phyloP scores from a whole-genome alignment of 2,329 filamentous ascomycete genomes.

The Eurotiales sp. region DNA sequence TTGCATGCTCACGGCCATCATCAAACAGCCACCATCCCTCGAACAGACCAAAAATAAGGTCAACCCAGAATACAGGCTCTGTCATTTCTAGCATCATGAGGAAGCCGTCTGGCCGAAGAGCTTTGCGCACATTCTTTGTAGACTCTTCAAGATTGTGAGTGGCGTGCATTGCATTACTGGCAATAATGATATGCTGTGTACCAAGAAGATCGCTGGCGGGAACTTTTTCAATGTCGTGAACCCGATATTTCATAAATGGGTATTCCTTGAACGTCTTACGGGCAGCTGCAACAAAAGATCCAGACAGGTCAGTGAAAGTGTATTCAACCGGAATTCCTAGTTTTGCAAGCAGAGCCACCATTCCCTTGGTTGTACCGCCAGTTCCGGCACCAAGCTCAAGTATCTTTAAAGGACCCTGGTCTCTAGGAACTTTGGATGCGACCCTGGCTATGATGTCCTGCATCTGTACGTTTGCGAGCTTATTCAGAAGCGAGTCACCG shows the following conservation, averaged over 20 bases:
- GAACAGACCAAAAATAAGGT: conserved; percentile 36
- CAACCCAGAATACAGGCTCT: conserved; percentile 26
- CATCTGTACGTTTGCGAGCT: conserved; percentile 27
- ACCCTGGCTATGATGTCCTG: conserved; percentile 6
- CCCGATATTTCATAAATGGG: conserved; percentile 28
- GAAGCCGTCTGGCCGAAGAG: conserved; percentile 42
- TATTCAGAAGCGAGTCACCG: conserved; percentile 19
- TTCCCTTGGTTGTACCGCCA: conserved; percentile 37
- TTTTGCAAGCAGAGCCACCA: conserved; percentile 29
- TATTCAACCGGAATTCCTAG: conserved; percentile 33
- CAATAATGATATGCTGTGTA: conserved; percentile 32
- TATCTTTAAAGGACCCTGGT: conserved; percentile 31
- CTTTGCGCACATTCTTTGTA: conserved; percentile 23
- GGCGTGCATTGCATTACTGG: conserved; percentile 34
- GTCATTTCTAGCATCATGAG: conserved; percentile 45
- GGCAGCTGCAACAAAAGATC: conserved; percentile 33
- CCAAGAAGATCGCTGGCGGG: conserved; percentile 18
- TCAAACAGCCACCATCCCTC: conserved; percentile 41
- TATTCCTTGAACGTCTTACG: conserved; percentile 28
- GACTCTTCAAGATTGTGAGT: conserved; percentile 23
- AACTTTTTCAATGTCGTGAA: conserved; percentile 30
- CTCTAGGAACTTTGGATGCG: conserved; percentile 1
- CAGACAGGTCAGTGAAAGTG: conserved; percentile 38
- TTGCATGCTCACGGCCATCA: conserved; percentile 27
- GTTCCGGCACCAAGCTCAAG: conserved; percentile 47